Percentiles rank a stretch among this genome's conserved stretches.
Evolutionary conservation across 2,329 filamentous ascomycete genomes (phyloP).

Genomic region (Penicillium sp.): DNA sequence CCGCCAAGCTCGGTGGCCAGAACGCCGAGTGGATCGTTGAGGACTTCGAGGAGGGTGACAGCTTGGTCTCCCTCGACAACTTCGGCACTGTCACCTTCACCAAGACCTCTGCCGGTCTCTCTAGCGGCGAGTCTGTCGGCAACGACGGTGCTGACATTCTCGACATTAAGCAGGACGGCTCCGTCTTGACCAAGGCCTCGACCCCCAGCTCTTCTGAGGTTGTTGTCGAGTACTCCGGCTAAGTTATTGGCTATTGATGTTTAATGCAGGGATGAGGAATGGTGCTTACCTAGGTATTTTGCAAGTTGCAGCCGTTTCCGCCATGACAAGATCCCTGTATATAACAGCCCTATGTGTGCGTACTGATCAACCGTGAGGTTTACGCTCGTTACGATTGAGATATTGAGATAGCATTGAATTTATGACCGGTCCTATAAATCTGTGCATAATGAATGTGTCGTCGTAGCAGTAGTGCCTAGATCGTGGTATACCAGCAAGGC

Average conservation of each 20-base stretch:
- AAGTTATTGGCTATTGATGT: neutral
- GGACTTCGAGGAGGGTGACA: slow-evolving; percentile 42
- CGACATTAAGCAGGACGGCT: slow-evolving; percentile 44
- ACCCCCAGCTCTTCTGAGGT: slow-evolving; percentile 27
- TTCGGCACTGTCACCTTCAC: slow-evolving; percentile 45
- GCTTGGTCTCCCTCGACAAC: slow-evolving; percentile 44
- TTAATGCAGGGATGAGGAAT: neutral
- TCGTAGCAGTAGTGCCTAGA: too few species aligned
- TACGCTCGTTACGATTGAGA: neutral
- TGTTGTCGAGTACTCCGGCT: slow-evolving; percentile 20
- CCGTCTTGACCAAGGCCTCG: slow-evolving; percentile 33
- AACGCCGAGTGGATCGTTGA: slow-evolving; percentile 64
- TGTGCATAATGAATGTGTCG: neutral
- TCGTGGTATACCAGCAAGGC: too few species aligned
- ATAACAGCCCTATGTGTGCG: neutral
- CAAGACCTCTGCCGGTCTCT: slow-evolving; percentile 27
- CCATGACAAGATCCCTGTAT: neutral
- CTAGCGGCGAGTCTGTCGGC: slow-evolving; percentile 21
- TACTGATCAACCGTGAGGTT: neutral
- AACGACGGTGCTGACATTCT: slow-evolving; percentile 40
- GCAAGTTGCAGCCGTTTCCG: neutral
- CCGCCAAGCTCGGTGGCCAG: slow-evolving; percentile 46
- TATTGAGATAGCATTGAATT: neutral
- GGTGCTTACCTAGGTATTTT: neutral
- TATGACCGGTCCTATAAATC: neutral